Evolutionary conservation across 1,139 yeast genomes (phyloP).

Genomic region (Taphrina confusa): DNA sequence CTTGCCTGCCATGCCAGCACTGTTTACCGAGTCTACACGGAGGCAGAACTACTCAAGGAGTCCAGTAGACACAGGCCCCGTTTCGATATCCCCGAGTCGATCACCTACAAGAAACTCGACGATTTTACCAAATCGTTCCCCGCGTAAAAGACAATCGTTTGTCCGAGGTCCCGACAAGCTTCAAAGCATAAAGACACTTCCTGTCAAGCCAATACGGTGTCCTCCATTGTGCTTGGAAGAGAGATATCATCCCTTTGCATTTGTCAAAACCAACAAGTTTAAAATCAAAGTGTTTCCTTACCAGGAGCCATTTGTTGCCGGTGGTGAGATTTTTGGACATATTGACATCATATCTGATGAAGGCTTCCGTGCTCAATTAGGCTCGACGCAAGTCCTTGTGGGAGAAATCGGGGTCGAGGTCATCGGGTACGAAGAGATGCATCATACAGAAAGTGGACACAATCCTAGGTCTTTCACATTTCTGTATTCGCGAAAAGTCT

Average conservation of each 20-base stretch:
- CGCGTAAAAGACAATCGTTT: neutral
- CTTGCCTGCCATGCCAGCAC: constrained; percentile 31
- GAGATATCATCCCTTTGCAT: constrained; percentile 16
- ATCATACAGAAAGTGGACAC: constrained; percentile 29
- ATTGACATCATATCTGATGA: constrained; percentile 21
- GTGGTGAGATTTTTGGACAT: constrained; percentile 32
- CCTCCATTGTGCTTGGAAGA: constrained; percentile 29
- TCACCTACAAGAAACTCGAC: neutral
- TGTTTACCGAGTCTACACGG: neutral
- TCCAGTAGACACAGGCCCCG: neutral
- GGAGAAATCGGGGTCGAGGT: constrained; percentile 39
- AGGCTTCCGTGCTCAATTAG: constrained; percentile 26
- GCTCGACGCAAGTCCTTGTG: constrained; percentile 29
- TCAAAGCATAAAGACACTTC: constrained; percentile 18
- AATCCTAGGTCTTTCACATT: constrained; percentile 36
- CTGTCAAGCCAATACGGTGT: constrained; percentile 23
- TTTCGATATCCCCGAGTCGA: neutral
- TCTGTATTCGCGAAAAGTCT: constrained; percentile 34
- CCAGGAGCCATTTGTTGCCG: constrained; percentile 31
- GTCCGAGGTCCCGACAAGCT: constrained; percentile 11
- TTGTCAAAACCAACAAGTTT: constrained; percentile 25
- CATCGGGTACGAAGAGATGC: constrained; percentile 37
- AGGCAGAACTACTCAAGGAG: neutral
- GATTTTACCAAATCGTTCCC: neutral
- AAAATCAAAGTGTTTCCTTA: constrained; percentile 26